phyloP scores from a whole-genome alignment of 208 protist species.

The Leishmania tropica region DNA sequence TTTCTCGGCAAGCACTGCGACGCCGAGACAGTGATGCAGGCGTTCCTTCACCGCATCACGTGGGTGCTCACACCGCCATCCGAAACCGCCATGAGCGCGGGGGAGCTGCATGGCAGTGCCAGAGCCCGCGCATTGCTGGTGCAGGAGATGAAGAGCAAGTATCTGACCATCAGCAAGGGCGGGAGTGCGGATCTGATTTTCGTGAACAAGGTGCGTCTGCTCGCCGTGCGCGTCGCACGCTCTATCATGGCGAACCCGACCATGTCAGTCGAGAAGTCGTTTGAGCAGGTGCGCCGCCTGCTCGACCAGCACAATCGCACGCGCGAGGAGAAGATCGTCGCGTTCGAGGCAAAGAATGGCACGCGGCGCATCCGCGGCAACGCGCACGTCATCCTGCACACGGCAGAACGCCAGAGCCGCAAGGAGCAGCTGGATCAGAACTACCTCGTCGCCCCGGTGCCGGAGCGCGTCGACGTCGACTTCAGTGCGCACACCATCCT shows the following conservation, averaged over 20 bases:
- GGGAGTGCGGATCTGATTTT: conserved; percentile 78
- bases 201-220: conserved; percentile 85
- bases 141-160: conserved; percentile 82
- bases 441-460: conserved; percentile 70
- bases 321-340: conserved; percentile 78
- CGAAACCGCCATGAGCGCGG: conserved; percentile 34
- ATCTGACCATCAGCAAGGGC: conserved; percentile 69
- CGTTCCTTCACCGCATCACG: conserved; percentile 78
- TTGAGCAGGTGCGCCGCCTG: conserved; percentile 60
- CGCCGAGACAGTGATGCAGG: conserved; percentile 67
- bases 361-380: conserved; percentile 86
- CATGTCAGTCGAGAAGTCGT: conserved; percentile 73
- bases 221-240: conserved; percentile 83
- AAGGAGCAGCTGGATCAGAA: conserved; percentile 75
- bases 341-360: conserved; percentile 89
- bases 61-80: conserved; percentile 88
- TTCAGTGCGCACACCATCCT: conserved; percentile 87
- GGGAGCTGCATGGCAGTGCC: conserved; percentile 63
- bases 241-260: conserved; percentile 84
- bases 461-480: conserved; percentile 87
- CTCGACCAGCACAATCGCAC: conserved; percentile 77
- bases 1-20: conserved; percentile 81
- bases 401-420: conserved; percentile 40
- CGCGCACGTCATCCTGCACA: conserved; percentile 67
- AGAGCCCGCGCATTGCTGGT: conserved; percentile 62